These are phyloP conservation scores for Rosa chinensis DNA, from an alignment of 306 rosid genomes.

Conservation along the genomic window DNA sequence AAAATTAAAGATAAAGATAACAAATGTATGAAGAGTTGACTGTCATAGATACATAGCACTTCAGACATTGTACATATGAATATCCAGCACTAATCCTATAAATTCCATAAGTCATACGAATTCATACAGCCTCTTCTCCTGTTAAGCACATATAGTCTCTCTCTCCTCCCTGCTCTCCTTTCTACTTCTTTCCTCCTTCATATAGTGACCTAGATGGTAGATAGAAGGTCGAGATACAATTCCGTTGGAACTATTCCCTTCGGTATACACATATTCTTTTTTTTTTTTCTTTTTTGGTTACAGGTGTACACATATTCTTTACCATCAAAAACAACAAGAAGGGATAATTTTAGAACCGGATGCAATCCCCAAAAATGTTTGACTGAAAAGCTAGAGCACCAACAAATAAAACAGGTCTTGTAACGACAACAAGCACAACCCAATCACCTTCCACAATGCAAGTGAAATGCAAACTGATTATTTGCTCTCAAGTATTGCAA, in stretches of 20 bases:
- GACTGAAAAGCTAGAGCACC: background rate
- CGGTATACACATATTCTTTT: background rate
- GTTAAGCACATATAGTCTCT: background rate
- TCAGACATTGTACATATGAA: background rate
- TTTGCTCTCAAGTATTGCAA: background rate
- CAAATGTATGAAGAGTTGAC: conserved; percentile 4
- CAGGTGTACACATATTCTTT: too few species aligned
- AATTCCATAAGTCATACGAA: background rate
- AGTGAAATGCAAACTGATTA: background rate
- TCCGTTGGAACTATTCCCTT: background rate
- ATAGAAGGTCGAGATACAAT: background rate
- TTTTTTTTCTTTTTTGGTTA: too few species aligned
- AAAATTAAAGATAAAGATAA: background rate
- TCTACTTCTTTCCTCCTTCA: background rate
- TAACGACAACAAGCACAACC: background rate
- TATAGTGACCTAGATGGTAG: background rate
- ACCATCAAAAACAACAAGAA: too few species aligned
- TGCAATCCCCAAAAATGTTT: background rate
- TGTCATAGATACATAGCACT: background rate
- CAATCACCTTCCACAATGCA: background rate
- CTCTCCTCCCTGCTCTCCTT: background rate
- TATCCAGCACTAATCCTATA: background rate
- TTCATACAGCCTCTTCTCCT: background rate
- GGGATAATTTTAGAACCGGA: background rate
- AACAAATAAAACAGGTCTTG: background rate